These are phyloP conservation scores for Trichaptum fuscoviolaceum DNA, from an alignment of 768 basidiomycete species.

Conservation along the genomic window DNA sequence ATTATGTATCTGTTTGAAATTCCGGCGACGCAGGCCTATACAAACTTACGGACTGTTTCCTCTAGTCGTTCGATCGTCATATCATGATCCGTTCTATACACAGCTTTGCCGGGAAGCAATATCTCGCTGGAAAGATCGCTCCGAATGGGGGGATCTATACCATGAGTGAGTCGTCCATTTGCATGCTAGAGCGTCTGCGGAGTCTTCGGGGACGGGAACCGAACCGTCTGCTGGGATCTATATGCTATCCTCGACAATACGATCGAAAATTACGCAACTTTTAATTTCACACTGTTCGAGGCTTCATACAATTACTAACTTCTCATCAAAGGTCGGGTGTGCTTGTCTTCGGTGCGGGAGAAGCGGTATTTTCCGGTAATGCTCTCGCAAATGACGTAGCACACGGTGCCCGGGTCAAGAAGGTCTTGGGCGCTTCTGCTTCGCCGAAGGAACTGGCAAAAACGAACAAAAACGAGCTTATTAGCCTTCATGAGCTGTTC, in stretches of 20 bases:
- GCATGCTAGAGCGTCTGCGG: not conserved
- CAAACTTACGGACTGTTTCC: not conserved
- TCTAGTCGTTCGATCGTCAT: slow-evolving; percentile 70
- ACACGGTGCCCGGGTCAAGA: slow-evolving; percentile 46
- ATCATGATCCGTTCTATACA: slow-evolving; percentile 64
- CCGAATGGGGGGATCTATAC: slow-evolving; percentile 67
- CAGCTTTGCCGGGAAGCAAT: slow-evolving; percentile 75
- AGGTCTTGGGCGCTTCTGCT: slow-evolving; percentile 20
- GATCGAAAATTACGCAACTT: not conserved
- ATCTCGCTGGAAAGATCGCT: slow-evolving; percentile 59
- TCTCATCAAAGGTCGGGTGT: slow-evolving; percentile 56
- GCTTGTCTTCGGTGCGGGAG: slow-evolving; percentile 43
- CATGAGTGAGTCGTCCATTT: slow-evolving; percentile 57
- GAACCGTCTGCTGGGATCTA: not conserved
- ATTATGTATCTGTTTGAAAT: slow-evolving; percentile 10
- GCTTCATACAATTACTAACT: not conserved
- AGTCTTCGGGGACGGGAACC: not conserved
- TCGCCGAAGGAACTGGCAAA: not conserved
- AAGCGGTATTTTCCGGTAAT: slow-evolving; percentile 41
- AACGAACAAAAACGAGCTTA: not conserved
- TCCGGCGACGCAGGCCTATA: not conserved
- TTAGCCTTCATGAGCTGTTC: slow-evolving; percentile 26
- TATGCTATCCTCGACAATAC: not conserved
- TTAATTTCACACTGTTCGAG: not conserved
- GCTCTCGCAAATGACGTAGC: slow-evolving; percentile 60